These are phyloP conservation scores for Hymenochaete sp. DNA, from an alignment of 1,284 basidiomycete species.

Conservation along the genomic window DNA sequence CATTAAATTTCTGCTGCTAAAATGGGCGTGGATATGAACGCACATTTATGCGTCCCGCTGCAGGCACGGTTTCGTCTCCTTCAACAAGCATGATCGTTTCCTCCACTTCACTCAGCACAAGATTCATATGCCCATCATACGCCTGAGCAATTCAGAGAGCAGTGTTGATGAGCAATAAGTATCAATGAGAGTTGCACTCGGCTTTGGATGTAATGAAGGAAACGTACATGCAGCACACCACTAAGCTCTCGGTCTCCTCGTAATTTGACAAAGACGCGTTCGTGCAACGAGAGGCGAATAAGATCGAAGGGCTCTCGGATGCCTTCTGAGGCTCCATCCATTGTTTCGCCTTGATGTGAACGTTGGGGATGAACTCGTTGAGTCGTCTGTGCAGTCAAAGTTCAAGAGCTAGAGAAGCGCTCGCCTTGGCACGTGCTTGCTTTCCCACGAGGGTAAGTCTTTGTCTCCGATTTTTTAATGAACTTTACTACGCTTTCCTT, in stretches of 20 bases:
- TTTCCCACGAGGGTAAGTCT: no score
- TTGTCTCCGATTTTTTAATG: no score
- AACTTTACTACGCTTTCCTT: no score
- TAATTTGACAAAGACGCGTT: conserved; percentile 94
- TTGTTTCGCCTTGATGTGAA: conserved; percentile 23
- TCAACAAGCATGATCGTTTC: conserved; percentile 94
- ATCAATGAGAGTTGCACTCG: conserved; percentile 17
- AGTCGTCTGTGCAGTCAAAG: no score
- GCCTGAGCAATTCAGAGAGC: conserved; percentile 49
- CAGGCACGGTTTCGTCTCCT: conserved; percentile 43
- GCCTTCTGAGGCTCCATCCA: conserved; percentile 66
- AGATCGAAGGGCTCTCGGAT: conserved; percentile 98
- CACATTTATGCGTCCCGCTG: conserved; percentile 57
- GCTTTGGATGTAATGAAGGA: conserved; percentile 16
- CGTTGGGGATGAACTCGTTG: no score
- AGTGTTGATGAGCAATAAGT: background rate
- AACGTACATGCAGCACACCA: conserved; percentile 85
- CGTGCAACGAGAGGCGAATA: conserved; percentile 90
- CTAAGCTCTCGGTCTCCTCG: conserved; percentile 90
- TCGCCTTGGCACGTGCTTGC: no score
- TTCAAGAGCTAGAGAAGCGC: no score
- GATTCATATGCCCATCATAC: conserved; percentile 99
- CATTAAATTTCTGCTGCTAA: background rate
- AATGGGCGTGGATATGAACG: conserved; percentile 18
- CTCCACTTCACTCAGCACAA: conserved; percentile 95